Percentiles rank a stretch among this genome's conserved stretches.
These are phyloP conservation scores for Diaporthe vexans DNA, from an alignment of 2,329 filamentous ascomycete species.

Conservation along the genomic window DNA sequence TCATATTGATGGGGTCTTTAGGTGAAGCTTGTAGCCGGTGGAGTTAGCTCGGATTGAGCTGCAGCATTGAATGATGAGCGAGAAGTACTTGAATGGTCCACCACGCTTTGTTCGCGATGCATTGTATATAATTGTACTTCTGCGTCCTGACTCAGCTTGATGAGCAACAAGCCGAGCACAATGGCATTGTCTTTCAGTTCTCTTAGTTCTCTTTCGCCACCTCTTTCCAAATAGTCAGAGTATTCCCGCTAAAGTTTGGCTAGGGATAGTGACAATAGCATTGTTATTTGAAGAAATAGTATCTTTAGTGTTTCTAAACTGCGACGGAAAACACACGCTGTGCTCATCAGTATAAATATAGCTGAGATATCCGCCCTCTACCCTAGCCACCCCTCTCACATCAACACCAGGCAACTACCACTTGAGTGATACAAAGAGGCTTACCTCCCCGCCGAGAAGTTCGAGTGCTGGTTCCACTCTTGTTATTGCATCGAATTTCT, in stretches of 20 bases:
- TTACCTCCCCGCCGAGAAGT: too few species aligned
- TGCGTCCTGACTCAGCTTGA: too few species aligned
- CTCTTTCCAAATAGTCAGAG: not conserved
- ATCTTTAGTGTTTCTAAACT: not conserved
- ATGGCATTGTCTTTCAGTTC: not conserved
- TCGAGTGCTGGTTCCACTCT: too few species aligned
- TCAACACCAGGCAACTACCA: not conserved
- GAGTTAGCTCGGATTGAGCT: too few species aligned
- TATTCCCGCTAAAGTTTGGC: not conserved
- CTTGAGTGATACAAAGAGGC: not conserved
- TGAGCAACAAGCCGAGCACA: not conserved
- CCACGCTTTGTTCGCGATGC: too few species aligned
- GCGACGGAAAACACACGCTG: not conserved
- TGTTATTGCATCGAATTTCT: too few species aligned
- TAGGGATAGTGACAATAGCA: not conserved
- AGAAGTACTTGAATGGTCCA: too few species aligned
- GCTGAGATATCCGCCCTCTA: not conserved
- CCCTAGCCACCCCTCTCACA: not conserved
- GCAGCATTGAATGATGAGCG: too few species aligned
- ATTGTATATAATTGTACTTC: not conserved
- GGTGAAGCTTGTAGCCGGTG: too few species aligned
- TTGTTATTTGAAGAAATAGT: not conserved
- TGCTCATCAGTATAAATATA: not conserved
- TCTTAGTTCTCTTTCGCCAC: not conserved
- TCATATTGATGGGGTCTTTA: too few species aligned